Evolutionary conservation across 208 protist species (phyloP), one percentile per base, ranked within the genome.

Genomic region (Vickermania spadyakhi): DNA sequence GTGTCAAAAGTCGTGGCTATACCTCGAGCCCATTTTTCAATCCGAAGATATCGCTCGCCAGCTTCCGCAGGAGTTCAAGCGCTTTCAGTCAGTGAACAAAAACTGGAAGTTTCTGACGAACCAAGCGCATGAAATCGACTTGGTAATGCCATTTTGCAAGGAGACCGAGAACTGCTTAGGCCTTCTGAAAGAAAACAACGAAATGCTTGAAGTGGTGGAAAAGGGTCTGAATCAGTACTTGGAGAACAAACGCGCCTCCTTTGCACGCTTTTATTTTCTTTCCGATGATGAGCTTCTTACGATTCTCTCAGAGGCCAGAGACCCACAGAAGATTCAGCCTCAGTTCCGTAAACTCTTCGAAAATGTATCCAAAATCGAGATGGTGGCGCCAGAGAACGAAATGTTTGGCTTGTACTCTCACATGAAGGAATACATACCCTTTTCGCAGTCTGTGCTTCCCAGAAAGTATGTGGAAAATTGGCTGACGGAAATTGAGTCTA

Each of bases 341-440:
- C 96, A 98, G 68, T 94, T 99, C 45, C 84, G 93, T 57, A 98
- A 98, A 64, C 81, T 96, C 49, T 98, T 98, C 68, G 96, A 98
- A 69, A 97, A 96, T 65, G 96, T 98, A 51, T 79, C 87, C 49
- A 81, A 70, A 18, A 93, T 98, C 58, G 82, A 96, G 56, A 95
- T 94, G 81, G 86, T 83, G 22, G 75, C 66, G 26, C 78, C 83
- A 21, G 88, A 90, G 50, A 90, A 97, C 62, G 78, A 93, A 65
- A 98, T 99, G 84, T 86, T 89, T 28, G 89, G 81, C 50, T 98
- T 99, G 94, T 91, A 94, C 60, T 97, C 89, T 0, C 89, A 88
- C 25, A 97, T 98, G 79, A 86, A 89, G 50, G 97, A 99, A 72
- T 89, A 88, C 60, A 93, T 98, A 27, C 76, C 84, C 2, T 98